A percentile compares a stretch with the other conserved stretches of the same genome.
phyloP scores from a whole-genome alignment of 306 rosid genomes.

The Crataegus laevigata region DNA sequence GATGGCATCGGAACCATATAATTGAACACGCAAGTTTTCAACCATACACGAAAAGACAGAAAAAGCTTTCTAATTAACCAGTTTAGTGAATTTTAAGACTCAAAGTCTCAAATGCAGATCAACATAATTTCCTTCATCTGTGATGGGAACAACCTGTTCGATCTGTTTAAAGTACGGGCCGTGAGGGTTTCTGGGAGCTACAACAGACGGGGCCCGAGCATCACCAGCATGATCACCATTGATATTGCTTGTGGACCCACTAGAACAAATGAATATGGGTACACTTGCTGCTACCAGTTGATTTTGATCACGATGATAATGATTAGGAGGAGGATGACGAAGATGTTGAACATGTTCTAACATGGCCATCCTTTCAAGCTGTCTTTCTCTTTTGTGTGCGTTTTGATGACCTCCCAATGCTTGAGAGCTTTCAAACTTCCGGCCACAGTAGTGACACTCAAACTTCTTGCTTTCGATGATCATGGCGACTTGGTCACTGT shows the following conservation, averaged over 20 bases:
- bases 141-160: neutral
- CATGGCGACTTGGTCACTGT: neutral
- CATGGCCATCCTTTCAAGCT: constrained; percentile 14
- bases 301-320: neutral
- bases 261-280: neutral
- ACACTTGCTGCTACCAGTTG: neutral
- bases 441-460: constrained; percentile 26
- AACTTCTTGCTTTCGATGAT: constrained; percentile 1
- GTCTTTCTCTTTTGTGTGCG: constrained; percentile 29
- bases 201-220: neutral
- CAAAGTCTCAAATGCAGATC: constrained; percentile 30
- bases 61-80: neutral
- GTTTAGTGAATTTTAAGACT: neutral
- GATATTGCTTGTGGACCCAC: neutral
- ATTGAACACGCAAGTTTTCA: neutral
- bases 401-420: constrained; percentile 41
- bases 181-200: neutral
- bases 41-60: neutral
- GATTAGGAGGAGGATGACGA: neutral
- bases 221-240: neutral
- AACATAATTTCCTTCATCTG: constrained; percentile 1
- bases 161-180: neutral
- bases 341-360: neutral
- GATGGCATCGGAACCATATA: neutral
- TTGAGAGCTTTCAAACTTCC: constrained; percentile 23